Percentiles rank a stretch among this genome's conserved stretches.
Evolutionary conservation across 306 rosid species (phyloP).

Genomic region (Acacia crassicarpa): DNA sequence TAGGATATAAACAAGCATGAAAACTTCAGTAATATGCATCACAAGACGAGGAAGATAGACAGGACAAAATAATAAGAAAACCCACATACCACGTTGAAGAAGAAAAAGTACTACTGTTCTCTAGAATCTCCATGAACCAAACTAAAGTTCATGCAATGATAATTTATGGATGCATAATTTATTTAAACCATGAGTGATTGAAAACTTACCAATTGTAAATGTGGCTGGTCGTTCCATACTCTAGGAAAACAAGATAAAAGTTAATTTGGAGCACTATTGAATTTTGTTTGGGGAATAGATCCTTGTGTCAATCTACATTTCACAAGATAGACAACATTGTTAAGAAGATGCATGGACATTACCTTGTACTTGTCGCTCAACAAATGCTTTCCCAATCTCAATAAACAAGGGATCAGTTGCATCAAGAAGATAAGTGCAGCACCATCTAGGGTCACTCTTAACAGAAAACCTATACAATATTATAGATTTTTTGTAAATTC

Average conservation of each 20-base stretch:
- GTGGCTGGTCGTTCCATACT: conserved; percentile 84
- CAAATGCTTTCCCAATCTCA: conserved; percentile 83
- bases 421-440: conserved; percentile 94
- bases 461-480: conserved; percentile 71
- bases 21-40: conserved; percentile 5
- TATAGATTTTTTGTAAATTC: conserved; percentile 8
- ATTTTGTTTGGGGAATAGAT: conserved; percentile 15
- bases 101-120: neutral
- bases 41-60: neutral
- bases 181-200: conserved; percentile 12
- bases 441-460: conserved; percentile 72
- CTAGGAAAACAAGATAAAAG: conserved; percentile 42
- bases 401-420: conserved; percentile 86
- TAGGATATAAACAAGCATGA: conserved; percentile 10
- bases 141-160: conserved; percentile 18
- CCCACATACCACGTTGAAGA: neutral
- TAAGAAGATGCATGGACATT: conserved; percentile 24
- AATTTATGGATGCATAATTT: neutral
- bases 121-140: conserved; percentile 22
- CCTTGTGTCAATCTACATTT: conserved; percentile 12
- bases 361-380: conserved; percentile 84
- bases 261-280: conserved; percentile 29
- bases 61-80: conserved; percentile 5
- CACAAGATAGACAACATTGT: conserved; percentile 3
- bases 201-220: conserved; percentile 79